phyloP scores from a whole-genome alignment of 169 alveolate species.

The Eimeria brunetti region DNA sequence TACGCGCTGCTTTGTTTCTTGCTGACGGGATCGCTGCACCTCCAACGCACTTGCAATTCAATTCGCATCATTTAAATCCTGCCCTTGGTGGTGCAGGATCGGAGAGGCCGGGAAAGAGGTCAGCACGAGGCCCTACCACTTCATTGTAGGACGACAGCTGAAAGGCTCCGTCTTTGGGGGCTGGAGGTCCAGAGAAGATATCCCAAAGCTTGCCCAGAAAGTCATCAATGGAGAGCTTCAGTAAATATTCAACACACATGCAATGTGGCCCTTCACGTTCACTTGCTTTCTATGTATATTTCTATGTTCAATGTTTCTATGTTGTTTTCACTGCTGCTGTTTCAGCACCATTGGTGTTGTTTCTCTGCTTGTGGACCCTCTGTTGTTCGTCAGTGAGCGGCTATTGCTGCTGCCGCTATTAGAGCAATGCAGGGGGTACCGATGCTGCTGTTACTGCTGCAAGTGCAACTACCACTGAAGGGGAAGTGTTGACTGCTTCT shows the following conservation, averaged over 20 bases:
- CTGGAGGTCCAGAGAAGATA: constrained; percentile 88
- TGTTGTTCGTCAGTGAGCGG: neutral
- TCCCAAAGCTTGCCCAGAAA: constrained; percentile 90
- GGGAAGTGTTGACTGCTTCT: constrained; percentile 44
- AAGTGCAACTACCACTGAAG: neutral
- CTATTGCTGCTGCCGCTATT: neutral
- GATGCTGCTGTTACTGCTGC: neutral
- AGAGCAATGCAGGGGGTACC: neutral
- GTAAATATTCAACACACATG: neutral
- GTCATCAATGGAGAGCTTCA: constrained; percentile 74
- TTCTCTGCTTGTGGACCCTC: neutral
- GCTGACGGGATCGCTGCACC: neutral
- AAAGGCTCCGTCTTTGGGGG: constrained; percentile 94
- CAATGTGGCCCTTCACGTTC: neutral
- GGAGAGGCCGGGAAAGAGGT: constrained; percentile 86
- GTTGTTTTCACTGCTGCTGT: neutral
- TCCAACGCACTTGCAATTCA: neutral
- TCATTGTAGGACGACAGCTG: constrained; percentile 92
- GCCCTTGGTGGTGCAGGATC: constrained; percentile 21
- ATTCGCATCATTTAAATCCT: neutral
- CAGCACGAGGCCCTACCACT: constrained; percentile 91
- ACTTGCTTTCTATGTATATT: neutral
- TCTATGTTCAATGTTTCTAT: no score
- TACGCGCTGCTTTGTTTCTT: neutral
- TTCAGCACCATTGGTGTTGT: neutral